Evolutionary conservation across 805 yeast genomes (phyloP).

Genomic region (Saccharomycopsis oosterbeekiorum): DNA sequence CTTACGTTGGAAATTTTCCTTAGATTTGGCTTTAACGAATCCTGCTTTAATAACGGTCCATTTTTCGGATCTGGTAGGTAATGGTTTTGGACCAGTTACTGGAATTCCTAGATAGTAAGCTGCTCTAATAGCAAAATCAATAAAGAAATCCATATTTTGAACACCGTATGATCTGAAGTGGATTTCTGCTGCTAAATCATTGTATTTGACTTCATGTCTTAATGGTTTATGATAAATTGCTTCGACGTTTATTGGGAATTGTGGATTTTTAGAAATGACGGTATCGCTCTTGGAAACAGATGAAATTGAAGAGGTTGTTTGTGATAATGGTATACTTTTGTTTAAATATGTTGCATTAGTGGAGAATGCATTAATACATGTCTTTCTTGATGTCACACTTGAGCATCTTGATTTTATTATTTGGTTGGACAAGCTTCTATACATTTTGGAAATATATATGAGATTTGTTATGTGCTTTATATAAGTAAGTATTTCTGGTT

Average conservation of each 20-base stretch:
- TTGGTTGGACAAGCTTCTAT: background rate
- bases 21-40: conserved; percentile 87
- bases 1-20: conserved; percentile 86
- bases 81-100: conserved; percentile 58
- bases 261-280: background rate
- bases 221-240: conserved; percentile 75
- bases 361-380: conserved; percentile 9
- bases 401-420: background rate
- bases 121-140: conserved; percentile 81
- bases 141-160: conserved; percentile 59
- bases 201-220: conserved; percentile 53
- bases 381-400: background rate
- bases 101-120: conserved; percentile 90
- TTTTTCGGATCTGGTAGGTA: conserved; percentile 64
- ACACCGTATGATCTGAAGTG: conserved; percentile 63
- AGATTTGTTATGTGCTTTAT: too few relatives aligned
- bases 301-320: background rate
- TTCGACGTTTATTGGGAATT: conserved; percentile 79
- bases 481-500: too few relatives aligned
- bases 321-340: conserved; percentile 7
- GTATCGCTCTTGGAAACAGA: conserved; percentile 6
- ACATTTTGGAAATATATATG: background rate
- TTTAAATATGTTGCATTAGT: conserved; percentile 14
- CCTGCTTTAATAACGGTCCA: conserved; percentile 94
- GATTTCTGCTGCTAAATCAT: conserved; percentile 70